Evolutionary conservation across 768 basidiomycete species (phyloP).

Genomic region (Russula sp.): DNA sequence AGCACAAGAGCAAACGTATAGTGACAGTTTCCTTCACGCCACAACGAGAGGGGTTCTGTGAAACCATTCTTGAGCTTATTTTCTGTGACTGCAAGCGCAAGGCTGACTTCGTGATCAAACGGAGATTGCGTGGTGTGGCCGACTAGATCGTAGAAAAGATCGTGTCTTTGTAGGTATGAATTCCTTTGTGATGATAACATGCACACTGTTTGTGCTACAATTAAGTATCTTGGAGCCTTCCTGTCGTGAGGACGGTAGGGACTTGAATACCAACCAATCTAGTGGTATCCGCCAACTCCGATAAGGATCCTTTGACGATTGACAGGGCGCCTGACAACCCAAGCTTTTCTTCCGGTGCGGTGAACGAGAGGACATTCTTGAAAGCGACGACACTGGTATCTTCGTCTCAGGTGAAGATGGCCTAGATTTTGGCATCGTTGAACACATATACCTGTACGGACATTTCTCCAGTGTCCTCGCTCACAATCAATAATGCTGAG

Average conservation of each 20-base stretch:
- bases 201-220: no score
- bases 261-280: no score
- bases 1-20: background rate
- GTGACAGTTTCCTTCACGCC: conserved; percentile 8
- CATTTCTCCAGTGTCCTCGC: conserved; percentile 18
- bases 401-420: conserved; percentile 30
- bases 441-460: conserved; percentile 29
- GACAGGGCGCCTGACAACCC: no score
- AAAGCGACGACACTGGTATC: conserved; percentile 47
- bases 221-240: no score
- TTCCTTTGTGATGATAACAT: background rate
- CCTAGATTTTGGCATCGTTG: conserved; percentile 49
- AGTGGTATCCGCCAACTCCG: no score
- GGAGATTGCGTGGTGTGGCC: background rate
- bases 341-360: background rate
- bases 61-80: conserved; percentile 13
- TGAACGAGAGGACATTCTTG: conserved; percentile 23
- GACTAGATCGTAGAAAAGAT: no score
- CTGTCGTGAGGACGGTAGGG: no score
- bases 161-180: no score
- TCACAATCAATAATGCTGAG: conserved; percentile 19
- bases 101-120: conserved; percentile 5
- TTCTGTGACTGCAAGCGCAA: conserved; percentile 8
- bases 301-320: no score
- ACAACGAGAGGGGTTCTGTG: conserved; percentile 7